Percentiles rank a stretch among this genome's conserved stretches.
These are phyloP conservation scores for Nothophaeocryptopus gaeumannii DNA, from an alignment of 2,329 filamentous ascomycete species.

Conservation along the genomic window DNA sequence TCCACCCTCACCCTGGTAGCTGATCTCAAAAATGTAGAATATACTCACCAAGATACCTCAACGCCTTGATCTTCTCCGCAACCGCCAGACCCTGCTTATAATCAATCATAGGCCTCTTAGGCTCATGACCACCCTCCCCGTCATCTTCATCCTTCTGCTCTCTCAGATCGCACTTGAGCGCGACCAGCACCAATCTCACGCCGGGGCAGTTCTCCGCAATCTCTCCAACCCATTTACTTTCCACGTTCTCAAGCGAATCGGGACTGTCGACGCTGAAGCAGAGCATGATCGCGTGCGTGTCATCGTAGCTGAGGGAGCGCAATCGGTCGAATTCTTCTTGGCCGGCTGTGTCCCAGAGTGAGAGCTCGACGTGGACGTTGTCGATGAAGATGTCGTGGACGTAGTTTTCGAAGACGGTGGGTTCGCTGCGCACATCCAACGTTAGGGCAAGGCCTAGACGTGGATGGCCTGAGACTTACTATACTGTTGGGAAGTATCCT, in stretches of 20 bases:
- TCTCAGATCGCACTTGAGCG: conserved; percentile 92
- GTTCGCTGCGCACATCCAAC: conserved; percentile 61
- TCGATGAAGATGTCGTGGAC: conserved; percentile 99
- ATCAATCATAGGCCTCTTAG: conserved; percentile 67
- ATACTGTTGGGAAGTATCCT: conserved; percentile 97
- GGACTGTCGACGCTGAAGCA: conserved; percentile 96
- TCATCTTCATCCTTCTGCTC: conserved; percentile 68
- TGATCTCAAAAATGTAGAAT: not conserved
- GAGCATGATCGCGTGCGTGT: conserved; percentile 97
- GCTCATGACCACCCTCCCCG: conserved; percentile 55
- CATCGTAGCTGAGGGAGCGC: conserved; percentile 93
- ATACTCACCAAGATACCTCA: conserved; percentile 73
- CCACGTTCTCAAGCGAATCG: conserved; percentile 96
- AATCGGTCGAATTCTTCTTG: conserved; percentile 98
- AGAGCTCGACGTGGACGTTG: conserved; percentile 92
- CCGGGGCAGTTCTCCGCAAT: conserved; percentile 97
- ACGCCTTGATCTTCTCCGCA: conserved; percentile 83
- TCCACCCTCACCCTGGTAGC: not conserved
- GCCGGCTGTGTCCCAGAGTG: conserved; percentile 95
- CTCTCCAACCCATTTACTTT: conserved; percentile 97
- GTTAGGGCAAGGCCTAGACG: not conserved
- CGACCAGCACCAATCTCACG: conserved; percentile 91
- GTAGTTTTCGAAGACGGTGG: conserved; percentile 98
- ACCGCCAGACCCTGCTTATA: conserved; percentile 92
- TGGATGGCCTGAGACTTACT: conserved; percentile 53